phyloP scores from a whole-genome alignment of 129 eudicot species.

The Flaveria robusta region DNA sequence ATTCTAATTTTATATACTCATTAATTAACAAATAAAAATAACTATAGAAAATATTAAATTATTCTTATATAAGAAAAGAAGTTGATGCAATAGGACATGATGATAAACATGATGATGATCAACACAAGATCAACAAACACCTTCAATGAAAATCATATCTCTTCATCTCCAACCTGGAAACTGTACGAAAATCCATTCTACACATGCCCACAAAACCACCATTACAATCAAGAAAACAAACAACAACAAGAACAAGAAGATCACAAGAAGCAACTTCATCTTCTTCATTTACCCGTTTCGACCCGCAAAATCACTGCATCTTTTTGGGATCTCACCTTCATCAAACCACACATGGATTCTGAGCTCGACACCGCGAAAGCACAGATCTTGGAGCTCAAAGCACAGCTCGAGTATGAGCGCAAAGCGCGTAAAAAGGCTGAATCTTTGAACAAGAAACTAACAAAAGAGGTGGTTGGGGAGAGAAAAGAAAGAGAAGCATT shows the following conservation, averaged over 20 bases:
- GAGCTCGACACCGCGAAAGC: slow-evolving; percentile 61
- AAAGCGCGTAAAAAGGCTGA: slow-evolving; percentile 66
- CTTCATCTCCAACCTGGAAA: slow-evolving; percentile 79
- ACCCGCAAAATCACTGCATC: slow-evolving; percentile 66
- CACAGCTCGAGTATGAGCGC: slow-evolving; percentile 61
- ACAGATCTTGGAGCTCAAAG: slow-evolving; percentile 56
- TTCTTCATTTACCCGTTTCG: slow-evolving; percentile 61
- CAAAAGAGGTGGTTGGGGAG: slow-evolving; percentile 51
- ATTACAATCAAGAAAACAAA: slow-evolving; percentile 28
- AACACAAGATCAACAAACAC: slow-evolving; percentile 44
- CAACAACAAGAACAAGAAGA: slow-evolving; percentile 5
- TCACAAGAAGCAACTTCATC: slow-evolving; percentile 54
- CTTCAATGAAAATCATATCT: slow-evolving; percentile 29
- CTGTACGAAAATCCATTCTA: slow-evolving; percentile 85
- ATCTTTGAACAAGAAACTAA: slow-evolving; percentile 53
- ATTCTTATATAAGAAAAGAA: slow-evolving; percentile 32
- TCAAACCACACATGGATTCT: slow-evolving; percentile 68
- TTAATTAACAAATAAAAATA: neutral
- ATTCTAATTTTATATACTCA: slow-evolving; percentile 16
- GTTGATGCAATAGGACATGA: slow-evolving; percentile 55
- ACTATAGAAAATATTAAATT: slow-evolving; percentile 15
- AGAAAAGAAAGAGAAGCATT: slow-evolving; percentile 56
- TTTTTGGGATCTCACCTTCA: slow-evolving; percentile 75
- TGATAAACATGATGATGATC: slow-evolving; percentile 57
- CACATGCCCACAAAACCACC: slow-evolving; percentile 38